Evolutionary conservation across 2,329 filamentous ascomycete genomes (phyloP), one percentile per base, ranked within the genome.

Genomic region (Penicillium rolfsii): DNA sequence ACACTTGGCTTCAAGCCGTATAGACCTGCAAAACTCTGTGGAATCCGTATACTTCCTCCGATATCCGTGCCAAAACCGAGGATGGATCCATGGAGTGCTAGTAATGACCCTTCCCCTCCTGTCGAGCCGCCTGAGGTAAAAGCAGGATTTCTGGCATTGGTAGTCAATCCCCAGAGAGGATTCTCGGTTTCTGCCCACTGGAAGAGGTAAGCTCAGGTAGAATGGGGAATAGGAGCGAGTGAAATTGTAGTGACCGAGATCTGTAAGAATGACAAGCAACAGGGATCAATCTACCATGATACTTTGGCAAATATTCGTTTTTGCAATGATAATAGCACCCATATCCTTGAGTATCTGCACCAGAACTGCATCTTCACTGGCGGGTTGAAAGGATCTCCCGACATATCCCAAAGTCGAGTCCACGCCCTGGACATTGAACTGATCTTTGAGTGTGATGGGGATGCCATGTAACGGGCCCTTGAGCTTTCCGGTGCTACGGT

Each of bases 361-460:
- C 0, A 87, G 62, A 0, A 79, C 76, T 4, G 81, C 81, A 67
- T 87, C 80, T 8, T 82, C 76, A 0, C 62, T 59, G 1, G 84
- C 83, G 0, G 83, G 83, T 1, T 78, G 70, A 57, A 83, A 82
- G 0, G 83, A 78, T 50, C 77, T 76, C 8, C 77, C 78, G 1
- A 85, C 82, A 64, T 88, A 88, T 6, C 86, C 86, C 3, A 88
- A 73, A 0, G 86, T 87, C 0, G 82, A 82, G 56, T 88, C 84
- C 3, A 81, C 71, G 1, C 84, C 85, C 60, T 82, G 82, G 45
- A 89, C 76, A 26, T 87, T 82, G 72, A 88, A 89, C 14, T 85
- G 84, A 55, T 89, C 87, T 69, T 89, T 89, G 12, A 87, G 66
- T 5, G 79, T 82, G 57, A 87, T 77, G 0, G 84, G 84, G 2